A percentile compares a stretch with the other conserved stretches of the same genome.
Evolutionary conservation across 768 basidiomycete species (phyloP).

Genomic region (Leccinum boreale): DNA sequence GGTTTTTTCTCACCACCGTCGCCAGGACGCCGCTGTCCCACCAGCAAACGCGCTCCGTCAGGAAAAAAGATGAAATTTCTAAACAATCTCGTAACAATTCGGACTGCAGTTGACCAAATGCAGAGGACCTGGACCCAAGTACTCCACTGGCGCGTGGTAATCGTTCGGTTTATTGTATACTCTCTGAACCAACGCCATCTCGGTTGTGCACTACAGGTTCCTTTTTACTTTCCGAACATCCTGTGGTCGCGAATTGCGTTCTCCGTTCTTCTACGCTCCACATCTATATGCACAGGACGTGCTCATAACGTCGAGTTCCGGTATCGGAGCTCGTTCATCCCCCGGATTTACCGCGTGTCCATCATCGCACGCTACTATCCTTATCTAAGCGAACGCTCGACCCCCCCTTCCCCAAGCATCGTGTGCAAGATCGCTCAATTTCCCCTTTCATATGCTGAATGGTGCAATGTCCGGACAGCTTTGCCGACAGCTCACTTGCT

Average conservation of each 20-base stretch:
- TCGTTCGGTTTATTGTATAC: constrained; percentile 17
- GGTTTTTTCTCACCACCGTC: constrained; percentile 27
- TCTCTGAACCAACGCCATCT: background rate
- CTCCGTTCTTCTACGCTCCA: constrained; percentile 2
- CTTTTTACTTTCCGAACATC: constrained; percentile 8
- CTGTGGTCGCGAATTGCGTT: constrained; percentile 13
- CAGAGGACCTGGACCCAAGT: constrained; percentile 26
- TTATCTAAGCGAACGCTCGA: constrained; percentile 27
- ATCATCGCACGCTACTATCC: constrained; percentile 7
- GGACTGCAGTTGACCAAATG: constrained; percentile 2
- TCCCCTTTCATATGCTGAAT: background rate
- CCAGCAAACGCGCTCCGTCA: constrained; percentile 9
- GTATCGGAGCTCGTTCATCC: constrained; percentile 20
- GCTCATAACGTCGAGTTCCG: constrained; percentile 13
- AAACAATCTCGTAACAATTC: constrained; percentile 23
- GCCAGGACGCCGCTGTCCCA: constrained; percentile 8
- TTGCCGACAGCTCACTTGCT: background rate
- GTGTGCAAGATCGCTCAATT: background rate
- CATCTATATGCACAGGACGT: background rate
- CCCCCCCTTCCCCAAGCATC: background rate
- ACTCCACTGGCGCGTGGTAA: constrained; percentile 28
- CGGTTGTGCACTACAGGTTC: background rate
- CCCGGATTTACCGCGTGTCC: constrained; percentile 16
- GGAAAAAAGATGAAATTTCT: constrained; percentile 9
- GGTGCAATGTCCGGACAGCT: background rate